These are phyloP conservation scores for Setomelanomma holmii DNA, from an alignment of 2,329 filamentous ascomycete species.

Conservation along the genomic window DNA sequence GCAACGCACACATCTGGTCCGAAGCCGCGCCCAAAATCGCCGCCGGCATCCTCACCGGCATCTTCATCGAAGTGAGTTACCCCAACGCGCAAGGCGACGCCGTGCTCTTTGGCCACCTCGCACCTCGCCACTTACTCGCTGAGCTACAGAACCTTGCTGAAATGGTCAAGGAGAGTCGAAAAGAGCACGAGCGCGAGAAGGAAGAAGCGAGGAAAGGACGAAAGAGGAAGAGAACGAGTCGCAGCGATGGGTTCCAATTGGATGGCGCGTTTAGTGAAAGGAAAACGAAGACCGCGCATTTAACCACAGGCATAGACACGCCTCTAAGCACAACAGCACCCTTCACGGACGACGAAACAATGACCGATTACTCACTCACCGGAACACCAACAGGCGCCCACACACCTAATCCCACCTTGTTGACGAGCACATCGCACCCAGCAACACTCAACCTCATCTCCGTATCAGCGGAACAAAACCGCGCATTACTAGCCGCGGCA, in stretches of 20 bases:
- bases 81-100: constrained; percentile 79
- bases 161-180: constrained; percentile 66
- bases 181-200: constrained; percentile 41
- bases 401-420: constrained; percentile 20
- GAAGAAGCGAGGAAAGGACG: constrained; percentile 53
- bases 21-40: constrained; percentile 87
- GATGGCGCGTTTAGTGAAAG: constrained; percentile 16
- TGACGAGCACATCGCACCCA: constrained; percentile 30
- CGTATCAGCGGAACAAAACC: constrained; percentile 34
- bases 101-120: constrained; percentile 86
- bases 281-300: constrained; percentile 21
- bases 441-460: constrained; percentile 30
- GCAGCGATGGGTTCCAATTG: constrained; percentile 33
- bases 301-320: constrained; percentile 19
- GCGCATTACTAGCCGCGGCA: constrained; percentile 34
- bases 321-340: constrained; percentile 12
- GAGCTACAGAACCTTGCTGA: constrained; percentile 77
- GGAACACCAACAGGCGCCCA: constrained; percentile 10
- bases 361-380: constrained; percentile 34
- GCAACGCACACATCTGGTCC: constrained; percentile 84
- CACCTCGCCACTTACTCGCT: constrained; percentile 79
- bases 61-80: constrained; percentile 97
- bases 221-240: constrained; percentile 69
- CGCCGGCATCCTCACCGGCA: constrained; percentile 72
- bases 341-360: constrained; percentile 34